phyloP scores from a whole-genome alignment of 306 rosid genomes.

The Heteromeles arbutifolia region DNA sequence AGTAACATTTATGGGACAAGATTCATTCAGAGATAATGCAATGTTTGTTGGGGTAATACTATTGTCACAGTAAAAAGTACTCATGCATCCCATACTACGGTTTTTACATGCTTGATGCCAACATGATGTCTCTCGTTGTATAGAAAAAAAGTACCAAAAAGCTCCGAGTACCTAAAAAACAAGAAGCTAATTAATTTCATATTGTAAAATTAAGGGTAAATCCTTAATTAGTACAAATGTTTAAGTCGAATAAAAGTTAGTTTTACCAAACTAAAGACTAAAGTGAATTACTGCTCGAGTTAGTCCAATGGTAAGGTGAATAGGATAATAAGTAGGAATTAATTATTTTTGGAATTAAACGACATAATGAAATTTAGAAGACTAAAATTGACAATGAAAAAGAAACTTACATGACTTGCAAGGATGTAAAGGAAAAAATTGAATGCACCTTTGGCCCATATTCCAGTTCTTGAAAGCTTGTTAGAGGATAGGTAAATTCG shows the following conservation, averaged over 20 bases:
- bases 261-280: too few species aligned
- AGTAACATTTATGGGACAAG: neutral
- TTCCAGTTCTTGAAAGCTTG: constrained; percentile 7
- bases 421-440: constrained; percentile 24
- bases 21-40: neutral
- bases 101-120: too few species aligned
- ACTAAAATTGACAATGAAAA: neutral
- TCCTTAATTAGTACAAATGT: too few species aligned
- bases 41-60: neutral
- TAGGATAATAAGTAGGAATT: too few species aligned
- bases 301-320: too few species aligned
- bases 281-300: too few species aligned
- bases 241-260: too few species aligned
- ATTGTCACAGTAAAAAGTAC: neutral
- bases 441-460: constrained; percentile 18
- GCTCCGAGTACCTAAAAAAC: neutral
- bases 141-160: too few species aligned
- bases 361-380: too few species aligned
- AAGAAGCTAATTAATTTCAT: neutral
- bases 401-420: constrained; percentile 25
- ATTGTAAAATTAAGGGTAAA: neutral
- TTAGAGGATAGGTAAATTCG: constrained; percentile 13
- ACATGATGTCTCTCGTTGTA: too few species aligned
- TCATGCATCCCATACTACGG: fast-evolving
- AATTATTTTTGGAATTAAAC: too few species aligned